A percentile compares a stretch with the other conserved stretches of the same genome.
Evolutionary conservation across 768 basidiomycete species (phyloP).

Genomic region (Wakefieldia striispora): DNA sequence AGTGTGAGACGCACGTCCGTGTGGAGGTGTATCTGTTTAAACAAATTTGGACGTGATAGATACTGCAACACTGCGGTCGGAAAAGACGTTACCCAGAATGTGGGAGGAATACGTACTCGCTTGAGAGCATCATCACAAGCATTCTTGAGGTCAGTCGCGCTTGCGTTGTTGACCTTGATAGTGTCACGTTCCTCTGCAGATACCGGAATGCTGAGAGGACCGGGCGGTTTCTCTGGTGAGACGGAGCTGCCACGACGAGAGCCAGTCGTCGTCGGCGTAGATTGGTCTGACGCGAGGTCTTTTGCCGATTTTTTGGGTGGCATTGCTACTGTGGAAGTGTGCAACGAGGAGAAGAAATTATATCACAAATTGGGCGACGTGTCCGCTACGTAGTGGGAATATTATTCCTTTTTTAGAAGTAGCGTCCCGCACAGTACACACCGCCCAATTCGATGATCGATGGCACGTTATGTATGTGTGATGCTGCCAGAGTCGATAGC

Average conservation of each 20-base stretch:
- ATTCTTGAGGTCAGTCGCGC: conserved; percentile 59
- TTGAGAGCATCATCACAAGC: conserved; percentile 87
- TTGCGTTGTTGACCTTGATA: conserved; percentile 62
- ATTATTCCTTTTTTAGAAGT: neutral
- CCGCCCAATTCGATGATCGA: neutral
- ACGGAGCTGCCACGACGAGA: conserved; percentile 28
- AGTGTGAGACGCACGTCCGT: conserved; percentile 85
- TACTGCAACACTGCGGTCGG: conserved; percentile 50
- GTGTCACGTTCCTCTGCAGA: conserved; percentile 47
- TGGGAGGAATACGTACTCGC: conserved; percentile 52
- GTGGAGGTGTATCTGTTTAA: conserved; percentile 83
- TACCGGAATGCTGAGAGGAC: conserved; percentile 50
- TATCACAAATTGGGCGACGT: conserved; percentile 16
- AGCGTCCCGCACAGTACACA: neutral
- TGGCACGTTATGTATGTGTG: neutral
- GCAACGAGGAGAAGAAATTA: neutral
- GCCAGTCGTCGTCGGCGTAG: conserved; percentile 6
- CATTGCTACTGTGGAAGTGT: conserved; percentile 9
- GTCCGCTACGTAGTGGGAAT: conserved; percentile 23
- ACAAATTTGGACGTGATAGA: conserved; percentile 74
- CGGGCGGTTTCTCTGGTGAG: conserved; percentile 43
- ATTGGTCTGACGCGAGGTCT: conserved; percentile 9
- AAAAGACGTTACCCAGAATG: neutral
- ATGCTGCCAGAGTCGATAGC: conserved; percentile 45
- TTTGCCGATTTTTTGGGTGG: conserved; percentile 17